Evolutionary conservation across 106 monocot genomes (phyloP), one percentile per base, ranked within the genome.

Genomic region (Iris macrosiphon): DNA sequence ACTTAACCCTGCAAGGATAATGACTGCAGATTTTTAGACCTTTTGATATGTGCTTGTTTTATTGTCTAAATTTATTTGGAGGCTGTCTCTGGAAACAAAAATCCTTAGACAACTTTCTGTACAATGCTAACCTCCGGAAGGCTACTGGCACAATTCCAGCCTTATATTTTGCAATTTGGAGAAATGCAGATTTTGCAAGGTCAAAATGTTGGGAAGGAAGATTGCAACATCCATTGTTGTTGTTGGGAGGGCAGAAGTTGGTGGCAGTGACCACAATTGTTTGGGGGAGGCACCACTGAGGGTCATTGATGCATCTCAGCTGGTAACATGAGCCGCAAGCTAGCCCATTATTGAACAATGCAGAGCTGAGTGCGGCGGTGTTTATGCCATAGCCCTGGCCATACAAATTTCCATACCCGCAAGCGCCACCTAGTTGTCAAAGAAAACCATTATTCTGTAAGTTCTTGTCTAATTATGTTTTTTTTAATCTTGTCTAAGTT

Each of bases 141-240:
- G 68, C 59, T 27, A 87, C 75, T 13, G 87, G 87, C 13, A 87
- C 87, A 31, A 87, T 82, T 21, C 81, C 87, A 10, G 87, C 87
- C 11, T 70, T 60, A 38, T 77, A 77, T 34, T 68, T 59, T 0
- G 87, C 87, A 25, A 87, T 87, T 22, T 77, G 71, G 19, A 79
- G 66, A 57, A 84, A 89, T 28, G 76, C 72, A 0, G 88, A 84
- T 72, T 76, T 63, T 31, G 89, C 72, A 49, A 84, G 57, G 56
- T 89, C 84, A 67, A 84, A 83, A 59, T 86, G 85, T 39, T 63
- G 72, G 24, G 44, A 65, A 7, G 85, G 85, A 25, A 76, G 81
- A 54, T 86, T 79, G 75, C 87, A 88, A 82, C 87, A 88, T 13
- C 87, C 87, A 30, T 82, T 82, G 52, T 88, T 69, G 74, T 87